A percentile compares a stretch with the other conserved stretches of the same genome.
Evolutionary conservation across 805 yeast genomes (phyloP).

Genomic region (Schwanniomyces vanrijiae): DNA sequence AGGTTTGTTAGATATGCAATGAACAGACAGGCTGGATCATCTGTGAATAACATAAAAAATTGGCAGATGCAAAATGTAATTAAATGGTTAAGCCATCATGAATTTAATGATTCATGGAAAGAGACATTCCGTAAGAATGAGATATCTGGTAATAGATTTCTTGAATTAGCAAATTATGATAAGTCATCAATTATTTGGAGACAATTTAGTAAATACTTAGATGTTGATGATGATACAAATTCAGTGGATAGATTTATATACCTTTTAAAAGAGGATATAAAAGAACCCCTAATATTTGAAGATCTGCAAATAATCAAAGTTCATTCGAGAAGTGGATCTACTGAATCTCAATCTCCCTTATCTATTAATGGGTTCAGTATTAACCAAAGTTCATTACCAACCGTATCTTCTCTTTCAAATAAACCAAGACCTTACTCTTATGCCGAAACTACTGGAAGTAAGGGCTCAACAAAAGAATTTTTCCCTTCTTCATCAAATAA

Average conservation of each 20-base stretch:
- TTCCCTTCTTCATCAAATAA: slow-evolving; percentile 24
- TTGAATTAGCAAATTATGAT: slow-evolving; percentile 68
- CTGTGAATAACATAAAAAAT: slow-evolving; percentile 46
- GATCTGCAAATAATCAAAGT: slow-evolving; percentile 5
- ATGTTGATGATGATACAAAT: slow-evolving; percentile 44
- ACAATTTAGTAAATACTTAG: slow-evolving; percentile 33
- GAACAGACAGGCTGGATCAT: slow-evolving; percentile 29
- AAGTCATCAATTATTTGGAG: slow-evolving; percentile 46
- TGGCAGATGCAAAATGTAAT: slow-evolving; percentile 74
- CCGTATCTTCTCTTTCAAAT: slow-evolving; percentile 1
- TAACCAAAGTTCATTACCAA: not conserved
- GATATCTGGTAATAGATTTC: slow-evolving; percentile 61
- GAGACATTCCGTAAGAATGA: slow-evolving; percentile 57
- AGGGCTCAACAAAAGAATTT: slow-evolving; percentile 17
- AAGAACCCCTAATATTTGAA: not conserved
- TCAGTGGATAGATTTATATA: slow-evolving; percentile 49
- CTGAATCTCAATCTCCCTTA: slow-evolving; percentile 19
- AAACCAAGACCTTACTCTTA: slow-evolving; percentile 41
- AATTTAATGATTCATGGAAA: slow-evolving; percentile 76
- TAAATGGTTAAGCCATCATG: slow-evolving; percentile 66
- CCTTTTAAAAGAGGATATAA: slow-evolving; percentile 10
- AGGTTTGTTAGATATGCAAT: slow-evolving; percentile 44
- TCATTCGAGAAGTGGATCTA: slow-evolving; percentile 13
- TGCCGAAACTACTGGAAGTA: slow-evolving; percentile 28
- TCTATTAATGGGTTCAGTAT: slow-evolving; percentile 1